Conservation (phyloP, 192 early-diverging fungal genomes). For the Jimgerdemannia flammicorona region DNA sequence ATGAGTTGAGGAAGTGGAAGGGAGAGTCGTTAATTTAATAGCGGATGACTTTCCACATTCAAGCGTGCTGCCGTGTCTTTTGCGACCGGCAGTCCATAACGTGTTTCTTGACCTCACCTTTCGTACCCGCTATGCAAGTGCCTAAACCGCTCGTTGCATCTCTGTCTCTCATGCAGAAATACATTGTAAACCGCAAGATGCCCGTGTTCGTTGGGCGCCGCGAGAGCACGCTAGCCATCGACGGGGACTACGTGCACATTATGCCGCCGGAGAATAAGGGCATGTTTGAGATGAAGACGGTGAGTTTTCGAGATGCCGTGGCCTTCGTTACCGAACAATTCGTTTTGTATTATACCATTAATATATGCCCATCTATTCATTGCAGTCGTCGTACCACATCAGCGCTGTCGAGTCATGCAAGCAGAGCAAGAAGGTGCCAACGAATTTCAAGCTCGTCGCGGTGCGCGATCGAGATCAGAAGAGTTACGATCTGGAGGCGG, state of each 20-base stretch:
- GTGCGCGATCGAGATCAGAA: constrained; percentile 58
- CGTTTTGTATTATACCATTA: neutral
- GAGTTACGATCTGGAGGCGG: constrained; percentile 77
- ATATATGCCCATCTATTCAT: neutral
- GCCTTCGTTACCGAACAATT: neutral
- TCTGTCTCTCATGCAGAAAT: constrained; percentile 61
- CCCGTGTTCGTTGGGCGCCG: constrained; percentile 84
- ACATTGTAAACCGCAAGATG: constrained; percentile 77
- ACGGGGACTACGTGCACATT: constrained; percentile 90
- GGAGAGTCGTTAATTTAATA: too few species aligned
- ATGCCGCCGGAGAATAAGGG: constrained; percentile 77
- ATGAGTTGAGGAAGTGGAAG: neutral
- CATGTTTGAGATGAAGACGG: constrained; percentile 83
- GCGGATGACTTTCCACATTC: too few species aligned
- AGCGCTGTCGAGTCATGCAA: constrained; percentile 61
- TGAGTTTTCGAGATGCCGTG: constrained; percentile 20
- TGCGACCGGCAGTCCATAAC: neutral
- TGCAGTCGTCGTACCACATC: constrained; percentile 60
- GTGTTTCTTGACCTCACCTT: neutral
- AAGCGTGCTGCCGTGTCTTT: too few species aligned
- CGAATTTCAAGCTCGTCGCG: constrained; percentile 65
- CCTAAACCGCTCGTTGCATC: constrained; percentile 42
- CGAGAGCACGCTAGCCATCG: constrained; percentile 87
- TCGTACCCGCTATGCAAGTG: constrained; percentile 17
- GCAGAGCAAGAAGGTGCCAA: constrained; percentile 62